A percentile compares a stretch with the other conserved stretches of the same genome.
phyloP scores from a whole-genome alignment of 2,329 filamentous ascomycete species.

The Epichloe festucae region DNA sequence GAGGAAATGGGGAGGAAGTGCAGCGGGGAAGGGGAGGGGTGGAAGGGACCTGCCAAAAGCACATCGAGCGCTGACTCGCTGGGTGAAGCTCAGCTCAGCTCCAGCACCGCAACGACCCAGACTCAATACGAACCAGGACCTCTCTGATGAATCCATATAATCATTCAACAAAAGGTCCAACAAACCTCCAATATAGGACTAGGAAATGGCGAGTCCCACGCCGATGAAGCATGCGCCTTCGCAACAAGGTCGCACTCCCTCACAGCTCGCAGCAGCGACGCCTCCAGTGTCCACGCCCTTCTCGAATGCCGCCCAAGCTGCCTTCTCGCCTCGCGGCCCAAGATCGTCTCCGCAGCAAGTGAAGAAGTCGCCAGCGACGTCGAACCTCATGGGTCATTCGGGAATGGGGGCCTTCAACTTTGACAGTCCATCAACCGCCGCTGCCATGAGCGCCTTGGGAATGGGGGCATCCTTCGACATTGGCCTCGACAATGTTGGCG shows the following conservation, averaged over 20 bases:
- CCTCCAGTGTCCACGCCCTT: slow-evolving; percentile 57
- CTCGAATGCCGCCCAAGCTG: slow-evolving; percentile 42
- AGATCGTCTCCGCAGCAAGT: slow-evolving; percentile 51
- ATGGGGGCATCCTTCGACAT: slow-evolving; percentile 40
- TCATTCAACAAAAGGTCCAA: too few relatives aligned
- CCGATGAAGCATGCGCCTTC: slow-evolving; percentile 33
- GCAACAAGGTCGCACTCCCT: slow-evolving; percentile 32
- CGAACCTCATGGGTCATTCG: slow-evolving; percentile 33
- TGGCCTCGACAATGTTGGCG: slow-evolving; percentile 36
- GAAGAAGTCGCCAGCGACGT: slow-evolving; percentile 48
- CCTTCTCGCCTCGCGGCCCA: slow-evolving; percentile 44
- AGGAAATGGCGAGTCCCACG: slow-evolving; percentile 35
- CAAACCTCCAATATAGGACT: too few relatives aligned
- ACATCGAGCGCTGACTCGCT: background rate
- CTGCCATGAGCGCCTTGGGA: slow-evolving; percentile 43
- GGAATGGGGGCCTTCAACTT: slow-evolving; percentile 39
- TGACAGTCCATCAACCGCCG: slow-evolving; percentile 51
- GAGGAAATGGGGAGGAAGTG: background rate
- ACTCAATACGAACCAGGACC: background rate
- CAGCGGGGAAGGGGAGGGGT: background rate
- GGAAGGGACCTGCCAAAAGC: background rate
- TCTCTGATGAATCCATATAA: background rate
- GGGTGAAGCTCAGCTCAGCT: background rate
- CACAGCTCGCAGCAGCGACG: slow-evolving; percentile 42
- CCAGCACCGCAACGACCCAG: background rate